These are phyloP conservation scores for Cicer yamashitae DNA, from an alignment of 306 rosid species.

Conservation along the genomic window DNA sequence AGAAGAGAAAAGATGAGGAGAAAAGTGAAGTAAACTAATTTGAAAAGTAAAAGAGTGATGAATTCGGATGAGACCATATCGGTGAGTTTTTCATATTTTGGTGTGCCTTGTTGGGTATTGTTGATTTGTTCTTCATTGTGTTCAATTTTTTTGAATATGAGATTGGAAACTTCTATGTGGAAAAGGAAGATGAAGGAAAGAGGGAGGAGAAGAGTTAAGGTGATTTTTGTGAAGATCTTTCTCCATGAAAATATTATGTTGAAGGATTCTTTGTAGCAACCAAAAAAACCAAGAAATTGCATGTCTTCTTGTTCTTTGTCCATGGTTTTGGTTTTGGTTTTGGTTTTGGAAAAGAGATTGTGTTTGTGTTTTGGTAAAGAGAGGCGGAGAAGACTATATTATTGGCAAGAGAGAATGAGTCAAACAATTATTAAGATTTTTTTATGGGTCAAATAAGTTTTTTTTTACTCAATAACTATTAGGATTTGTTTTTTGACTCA, in stretches of 20 bases:
- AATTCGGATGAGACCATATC: slow-evolving; percentile 50
- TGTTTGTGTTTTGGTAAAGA: background rate
- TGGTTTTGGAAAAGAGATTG: slow-evolving; percentile 1
- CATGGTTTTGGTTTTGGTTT: slow-evolving; percentile 42
- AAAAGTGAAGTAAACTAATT: slow-evolving; percentile 49
- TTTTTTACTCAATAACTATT: too few relatives aligned
- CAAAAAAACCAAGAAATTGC: slow-evolving; percentile 59
- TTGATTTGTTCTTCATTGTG: slow-evolving; percentile 2
- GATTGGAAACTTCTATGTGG: slow-evolving; percentile 53
- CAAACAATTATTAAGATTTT: background rate
- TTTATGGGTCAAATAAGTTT: too few relatives aligned
- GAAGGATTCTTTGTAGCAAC: slow-evolving; percentile 54
- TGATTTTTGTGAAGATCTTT: slow-evolving; percentile 59
- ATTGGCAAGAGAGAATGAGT: background rate
- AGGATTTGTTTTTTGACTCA: too few relatives aligned
- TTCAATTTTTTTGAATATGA: slow-evolving; percentile 44
- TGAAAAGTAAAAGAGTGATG: slow-evolving; percentile 47
- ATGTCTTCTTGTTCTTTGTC: slow-evolving; percentile 67
- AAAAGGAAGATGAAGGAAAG: slow-evolving; percentile 54
- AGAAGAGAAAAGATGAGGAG: slow-evolving; percentile 59
- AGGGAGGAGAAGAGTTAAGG: slow-evolving; percentile 60
- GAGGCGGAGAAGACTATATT: background rate
- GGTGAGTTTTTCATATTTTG: slow-evolving; percentile 36
- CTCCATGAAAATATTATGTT: slow-evolving; percentile 54
- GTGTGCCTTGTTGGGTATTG: slow-evolving; percentile 12